These are phyloP conservation scores for Zygosaccharomyces pseudobailii DNA, from an alignment of 1,139 yeast genomes.

Conservation along the genomic window DNA sequence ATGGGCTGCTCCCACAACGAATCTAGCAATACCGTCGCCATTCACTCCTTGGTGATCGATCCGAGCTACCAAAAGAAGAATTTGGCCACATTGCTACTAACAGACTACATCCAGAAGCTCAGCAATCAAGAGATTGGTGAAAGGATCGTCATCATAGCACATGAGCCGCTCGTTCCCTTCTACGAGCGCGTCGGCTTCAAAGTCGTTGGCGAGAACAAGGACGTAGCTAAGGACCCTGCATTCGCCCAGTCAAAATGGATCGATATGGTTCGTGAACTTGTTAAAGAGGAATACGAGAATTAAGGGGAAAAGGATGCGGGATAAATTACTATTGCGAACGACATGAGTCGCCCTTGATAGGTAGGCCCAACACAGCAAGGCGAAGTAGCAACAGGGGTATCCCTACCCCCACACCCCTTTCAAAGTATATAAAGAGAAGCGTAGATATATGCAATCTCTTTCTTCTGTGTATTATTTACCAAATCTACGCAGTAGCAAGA, in stretches of 20 bases:
- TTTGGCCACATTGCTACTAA: slow-evolving; percentile 75
- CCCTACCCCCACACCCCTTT: background rate
- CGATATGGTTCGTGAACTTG: slow-evolving; percentile 35
- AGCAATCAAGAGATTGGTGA: slow-evolving; percentile 85
- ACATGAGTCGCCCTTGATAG: background rate
- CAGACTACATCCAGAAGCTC: slow-evolving; percentile 86
- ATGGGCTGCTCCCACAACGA: slow-evolving; percentile 73
- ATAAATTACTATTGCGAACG: background rate
- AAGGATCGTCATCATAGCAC: slow-evolving; percentile 68
- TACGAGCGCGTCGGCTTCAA: slow-evolving; percentile 75
- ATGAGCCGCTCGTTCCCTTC: slow-evolving; percentile 63
- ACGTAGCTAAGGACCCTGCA: slow-evolving; percentile 27
- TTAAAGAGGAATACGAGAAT: slow-evolving; percentile 34
- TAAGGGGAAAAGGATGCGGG: slow-evolving; percentile 7
- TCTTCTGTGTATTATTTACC: background rate
- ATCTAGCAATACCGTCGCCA: slow-evolving; percentile 65
- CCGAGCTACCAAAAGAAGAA: slow-evolving; percentile 78
- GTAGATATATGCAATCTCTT: background rate
- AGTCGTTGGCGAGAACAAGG: slow-evolving; percentile 30
- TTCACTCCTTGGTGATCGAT: slow-evolving; percentile 76
- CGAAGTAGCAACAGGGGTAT: background rate
- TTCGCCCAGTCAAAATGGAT: slow-evolving; percentile 33
- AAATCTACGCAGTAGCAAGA: background rate
- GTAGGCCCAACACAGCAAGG: background rate
- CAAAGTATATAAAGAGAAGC: background rate